Conservation (phyloP, 768 basidiomycete genomes). For the Leucosporidium creatinivorum region DNA sequence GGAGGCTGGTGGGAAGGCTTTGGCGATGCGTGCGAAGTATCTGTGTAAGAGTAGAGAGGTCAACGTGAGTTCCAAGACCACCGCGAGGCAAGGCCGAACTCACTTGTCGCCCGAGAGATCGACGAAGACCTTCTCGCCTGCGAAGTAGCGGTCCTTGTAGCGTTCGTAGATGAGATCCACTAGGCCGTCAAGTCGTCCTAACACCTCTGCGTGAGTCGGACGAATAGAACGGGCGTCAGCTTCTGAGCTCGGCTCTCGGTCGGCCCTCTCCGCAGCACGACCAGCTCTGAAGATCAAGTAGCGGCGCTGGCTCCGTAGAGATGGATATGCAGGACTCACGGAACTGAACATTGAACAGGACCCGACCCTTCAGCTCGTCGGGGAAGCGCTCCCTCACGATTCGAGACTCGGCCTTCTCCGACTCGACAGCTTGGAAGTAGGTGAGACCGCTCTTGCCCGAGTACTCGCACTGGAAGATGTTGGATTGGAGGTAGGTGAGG, state of each 20-base stretch:
- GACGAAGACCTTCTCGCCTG: constrained; percentile 80
- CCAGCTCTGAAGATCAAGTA: background rate
- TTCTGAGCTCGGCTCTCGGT: background rate
- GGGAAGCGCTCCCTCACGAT: constrained; percentile 88
- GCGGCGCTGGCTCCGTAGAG: constrained; percentile 27
- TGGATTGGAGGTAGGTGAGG: constrained; percentile 87
- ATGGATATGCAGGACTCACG: constrained; percentile 55
- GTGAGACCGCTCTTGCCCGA: constrained; percentile 87
- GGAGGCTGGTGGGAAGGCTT: constrained; percentile 54
- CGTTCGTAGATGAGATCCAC: constrained; percentile 93
- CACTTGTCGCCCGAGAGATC: constrained; percentile 82
- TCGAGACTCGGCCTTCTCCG: constrained; percentile 79
- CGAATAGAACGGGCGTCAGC: background rate
- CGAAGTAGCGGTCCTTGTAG: constrained; percentile 91
- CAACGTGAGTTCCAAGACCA: background rate
- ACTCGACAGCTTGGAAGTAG: constrained; percentile 89
- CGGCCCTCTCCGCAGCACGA: background rate
- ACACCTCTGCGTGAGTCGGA: constrained; percentile 60
- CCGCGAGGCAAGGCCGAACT: constrained; percentile 18
- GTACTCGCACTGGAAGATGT: constrained; percentile 95
- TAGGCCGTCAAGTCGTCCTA: constrained; percentile 88
- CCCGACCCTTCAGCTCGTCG: constrained; percentile 79
- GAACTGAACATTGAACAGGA: constrained; percentile 91
- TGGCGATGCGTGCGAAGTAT: constrained; percentile 72
- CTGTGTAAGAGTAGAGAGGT: constrained; percentile 43